These are phyloP conservation scores for Pseudonectria foliicola DNA, from an alignment of 2,329 filamentous ascomycete species.

Conservation along the genomic window DNA sequence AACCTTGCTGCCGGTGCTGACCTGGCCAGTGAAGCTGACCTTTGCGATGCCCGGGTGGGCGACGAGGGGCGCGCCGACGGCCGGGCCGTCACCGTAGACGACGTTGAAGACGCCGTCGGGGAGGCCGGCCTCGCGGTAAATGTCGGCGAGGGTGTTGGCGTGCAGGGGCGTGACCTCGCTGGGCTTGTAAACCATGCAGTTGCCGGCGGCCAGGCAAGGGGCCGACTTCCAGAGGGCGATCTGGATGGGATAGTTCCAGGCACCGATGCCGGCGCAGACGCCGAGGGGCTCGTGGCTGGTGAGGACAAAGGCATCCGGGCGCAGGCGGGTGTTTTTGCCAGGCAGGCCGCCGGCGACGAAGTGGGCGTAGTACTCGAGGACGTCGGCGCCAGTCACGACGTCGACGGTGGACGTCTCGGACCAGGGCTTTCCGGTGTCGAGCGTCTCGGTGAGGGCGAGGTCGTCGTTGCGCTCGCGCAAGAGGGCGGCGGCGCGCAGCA, in stretches of 20 bases:
- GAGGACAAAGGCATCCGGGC: conserved; percentile 73
- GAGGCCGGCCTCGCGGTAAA: conserved; percentile 72
- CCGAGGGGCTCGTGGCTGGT: conserved; percentile 76
- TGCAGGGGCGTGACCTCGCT: conserved; percentile 85
- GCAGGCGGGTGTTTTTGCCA: conserved; percentile 68
- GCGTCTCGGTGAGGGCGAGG: conserved; percentile 71
- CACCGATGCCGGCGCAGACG: conserved; percentile 80
- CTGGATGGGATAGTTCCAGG: conserved; percentile 90
- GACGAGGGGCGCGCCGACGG: conserved; percentile 66
- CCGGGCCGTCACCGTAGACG: conserved; percentile 68
- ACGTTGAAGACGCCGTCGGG: conserved; percentile 83
- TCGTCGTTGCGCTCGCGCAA: conserved; percentile 72
- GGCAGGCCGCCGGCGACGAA: conserved; percentile 73
- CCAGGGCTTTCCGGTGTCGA: conserved; percentile 81
- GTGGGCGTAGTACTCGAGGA: conserved; percentile 80
- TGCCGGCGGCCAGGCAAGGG: conserved; percentile 76
- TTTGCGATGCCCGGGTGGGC: conserved; percentile 68
- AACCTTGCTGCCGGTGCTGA: conserved; percentile 75
- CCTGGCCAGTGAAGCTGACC: conserved; percentile 85
- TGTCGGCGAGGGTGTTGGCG: conserved; percentile 63
- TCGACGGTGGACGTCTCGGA: conserved; percentile 82
- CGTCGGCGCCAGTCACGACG: conserved; percentile 74
- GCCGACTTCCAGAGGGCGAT: conserved; percentile 88
- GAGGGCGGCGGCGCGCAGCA: conserved; percentile 67
- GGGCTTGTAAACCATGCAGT: conserved; percentile 87